These are phyloP conservation scores for Daedaleopsis nitida DNA, from an alignment of 768 basidiomycete genomes.

Conservation along the genomic window DNA sequence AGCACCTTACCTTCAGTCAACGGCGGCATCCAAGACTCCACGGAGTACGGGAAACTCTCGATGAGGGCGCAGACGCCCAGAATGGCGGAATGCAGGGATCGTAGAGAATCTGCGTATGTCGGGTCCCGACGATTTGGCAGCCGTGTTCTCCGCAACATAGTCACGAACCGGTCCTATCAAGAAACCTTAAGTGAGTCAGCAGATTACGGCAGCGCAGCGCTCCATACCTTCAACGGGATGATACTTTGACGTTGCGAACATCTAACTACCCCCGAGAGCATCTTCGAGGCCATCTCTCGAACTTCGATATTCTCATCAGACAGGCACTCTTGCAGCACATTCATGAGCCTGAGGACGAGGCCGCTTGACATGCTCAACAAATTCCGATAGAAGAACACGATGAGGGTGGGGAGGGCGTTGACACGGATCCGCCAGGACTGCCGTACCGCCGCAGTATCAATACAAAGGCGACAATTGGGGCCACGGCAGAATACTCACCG, in stretches of 20 bases:
- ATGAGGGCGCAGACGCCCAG: conserved; percentile 52
- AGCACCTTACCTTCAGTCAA: conserved; percentile 65
- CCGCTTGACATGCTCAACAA: conserved; percentile 72
- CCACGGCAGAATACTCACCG: conserved; percentile 45
- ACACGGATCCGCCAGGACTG: conserved; percentile 92
- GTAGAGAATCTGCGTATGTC: conserved; percentile 69
- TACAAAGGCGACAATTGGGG: conserved; percentile 4
- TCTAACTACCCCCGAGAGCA: conserved; percentile 82
- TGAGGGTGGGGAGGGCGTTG: conserved; percentile 84
- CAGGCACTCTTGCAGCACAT: conserved; percentile 80
- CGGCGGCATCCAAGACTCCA: conserved; percentile 56
- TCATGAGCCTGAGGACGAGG: conserved; percentile 73
- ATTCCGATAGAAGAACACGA: conserved; percentile 91
- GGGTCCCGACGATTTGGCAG: conserved; percentile 73
- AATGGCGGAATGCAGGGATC: conserved; percentile 72
- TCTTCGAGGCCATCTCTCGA: conserved; percentile 86
- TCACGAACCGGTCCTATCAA: conserved; percentile 76
- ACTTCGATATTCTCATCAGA: conserved; percentile 93
- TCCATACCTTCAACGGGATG: conserved; percentile 73
- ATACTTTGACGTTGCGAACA: conserved; percentile 91
- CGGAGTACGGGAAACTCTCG: conserved; percentile 59
- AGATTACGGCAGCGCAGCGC: background rate
- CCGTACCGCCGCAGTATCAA: background rate
- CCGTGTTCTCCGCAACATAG: conserved; percentile 57
- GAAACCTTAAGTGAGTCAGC: background rate